Evolutionary conservation across 768 basidiomycete species (phyloP), one percentile per base, ranked within the genome.

Genomic region (Mrakia gelida): DNA sequence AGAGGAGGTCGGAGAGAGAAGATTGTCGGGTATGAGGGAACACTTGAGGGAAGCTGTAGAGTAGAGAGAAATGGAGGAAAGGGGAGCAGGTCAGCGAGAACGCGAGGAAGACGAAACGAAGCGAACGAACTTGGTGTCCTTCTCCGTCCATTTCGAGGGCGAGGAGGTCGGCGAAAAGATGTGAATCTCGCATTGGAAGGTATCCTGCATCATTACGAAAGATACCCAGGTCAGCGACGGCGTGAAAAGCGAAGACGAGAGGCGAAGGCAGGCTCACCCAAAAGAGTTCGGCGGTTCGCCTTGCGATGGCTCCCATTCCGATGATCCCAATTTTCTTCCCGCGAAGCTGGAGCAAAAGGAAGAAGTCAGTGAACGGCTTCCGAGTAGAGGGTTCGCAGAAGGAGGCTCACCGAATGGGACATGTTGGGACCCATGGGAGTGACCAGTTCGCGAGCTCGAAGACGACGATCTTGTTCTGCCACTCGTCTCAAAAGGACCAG

Each of bases 21-120:
- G 23, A 85, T 86, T 1, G 89, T 90, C 32, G 91, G 82, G 81
- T 91, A 84, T 7, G 89, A 88, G 9, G 89, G 89, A 90, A 90
- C 91, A 1, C 86, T 89, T 45, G 88, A 83, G 26, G 90, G 88
- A 67, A 83, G 85, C 32, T 67, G 1, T 6, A 4, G 68, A 70
- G 30, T 13, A 18, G 38, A 70, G 38, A 38, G 38, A 8, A 18
- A n/a, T n/a, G n/a, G 41, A 71, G 41, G 68, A 16, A 7, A 16
- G 88, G 28, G 59, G 9, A 34, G 43, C 1, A 45, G 16, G 26
- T 43, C 23, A 13, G 26, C 8, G 10, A 23, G 2, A 28, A 71
- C 18, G 61, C 56, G 34, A 54, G 34, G 87, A 18, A 87, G 89
- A 79, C 89, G 68, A 89, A 80, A 15, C 28, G 43, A 30, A 43